Base-by-base conservation (phyloP, 2,329 filamentous ascomycete genomes). In the Penicillium sp. region DNA sequence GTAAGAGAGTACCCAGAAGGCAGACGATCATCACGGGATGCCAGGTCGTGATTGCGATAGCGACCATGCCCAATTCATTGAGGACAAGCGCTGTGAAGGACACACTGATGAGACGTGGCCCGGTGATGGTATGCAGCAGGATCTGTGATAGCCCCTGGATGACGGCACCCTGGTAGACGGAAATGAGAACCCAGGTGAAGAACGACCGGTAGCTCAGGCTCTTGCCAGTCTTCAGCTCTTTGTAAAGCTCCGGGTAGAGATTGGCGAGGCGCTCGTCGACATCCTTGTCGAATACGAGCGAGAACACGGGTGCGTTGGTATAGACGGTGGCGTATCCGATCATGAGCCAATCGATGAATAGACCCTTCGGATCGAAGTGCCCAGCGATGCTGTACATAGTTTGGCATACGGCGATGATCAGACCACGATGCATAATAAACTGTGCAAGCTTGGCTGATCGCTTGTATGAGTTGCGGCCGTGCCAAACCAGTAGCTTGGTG, bases 401-500 rank as follows among this genome's bases (percentile, higher is more conserved):
- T 80, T 99, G 95, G 72, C 93, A 97, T 30, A 98, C 93, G 58
- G 88, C 90, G 73, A 99, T 96, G 72, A 99, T 97, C 49, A 99
- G 83, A 55, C 95, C 95, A 72, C 95, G 91, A 75, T 99, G 96
- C 71, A 99, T 99, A 71, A 99, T 94, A 78, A 99, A 99, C 76
- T 98, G 96, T 0, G 92, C 93, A 26, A 99, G 86, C 80, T 99
- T 99, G 30, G 95, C 95, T 62, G 89, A 92, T 50, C 96, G 88
- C 79, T 98, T 98, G 83, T 99, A 99, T 70, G 90, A 94, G 80
- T 99, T 99, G 35, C 96, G 89, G 0, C 95, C 95, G 75, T 99
- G 96, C 95, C 96, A 99, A 40, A 99, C 93, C n/a, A 99, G 86
- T 1, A 99, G 85, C 78, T 98, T 99, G 54, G 94, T 96, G 22